A percentile compares a stretch with the other conserved stretches of the same genome.
Conservation (phyloP, 805 yeast species). For the Yamadazyma kitorensis region DNA sequence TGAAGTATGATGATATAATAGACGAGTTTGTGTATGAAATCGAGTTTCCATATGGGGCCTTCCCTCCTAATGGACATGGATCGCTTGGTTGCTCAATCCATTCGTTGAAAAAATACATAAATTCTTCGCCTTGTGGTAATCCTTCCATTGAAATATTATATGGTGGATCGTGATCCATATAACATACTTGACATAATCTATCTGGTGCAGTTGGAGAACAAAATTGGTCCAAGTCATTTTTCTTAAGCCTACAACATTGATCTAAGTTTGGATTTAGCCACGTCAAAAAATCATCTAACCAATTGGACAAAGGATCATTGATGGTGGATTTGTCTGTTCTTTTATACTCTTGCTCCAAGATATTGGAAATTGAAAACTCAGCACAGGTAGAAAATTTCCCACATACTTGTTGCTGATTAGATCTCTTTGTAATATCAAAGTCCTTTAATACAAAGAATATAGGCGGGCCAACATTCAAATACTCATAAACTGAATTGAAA, state of each 20-base stretch:
- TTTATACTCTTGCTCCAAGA: conserved; percentile 80
- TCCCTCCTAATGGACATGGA: conserved; percentile 93
- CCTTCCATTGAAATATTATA: conserved; percentile 79
- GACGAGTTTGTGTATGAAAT: conserved; percentile 42
- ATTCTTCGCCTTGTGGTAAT: conserved; percentile 70
- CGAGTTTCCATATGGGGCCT: conserved; percentile 79
- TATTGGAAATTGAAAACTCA: conserved; percentile 71
- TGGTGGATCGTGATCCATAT: conserved; percentile 49
- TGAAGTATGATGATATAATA: conserved; percentile 62
- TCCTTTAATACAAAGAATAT: conserved; percentile 78
- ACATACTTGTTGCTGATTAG: conserved; percentile 71
- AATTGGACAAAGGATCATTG: conserved; percentile 80
- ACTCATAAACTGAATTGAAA: conserved; percentile 70
- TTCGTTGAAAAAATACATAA: conserved; percentile 65
- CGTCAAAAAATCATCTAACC: conserved; percentile 88
- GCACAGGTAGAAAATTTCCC: conserved; percentile 86
- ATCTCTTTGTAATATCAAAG: conserved; percentile 57
- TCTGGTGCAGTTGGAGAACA: conserved; percentile 68
- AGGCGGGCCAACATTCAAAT: conserved; percentile 88
- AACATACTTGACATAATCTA: conserved; percentile 74
- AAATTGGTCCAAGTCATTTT: conserved; percentile 45
- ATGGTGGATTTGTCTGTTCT: conserved; percentile 63
- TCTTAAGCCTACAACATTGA: conserved; percentile 77
- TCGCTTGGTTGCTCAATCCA: conserved; percentile 88
- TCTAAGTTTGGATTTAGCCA: conserved; percentile 86